phyloP scores from a whole-genome alignment of 169 alveolate genomes.

The Cyclospora cayetanensis region DNA sequence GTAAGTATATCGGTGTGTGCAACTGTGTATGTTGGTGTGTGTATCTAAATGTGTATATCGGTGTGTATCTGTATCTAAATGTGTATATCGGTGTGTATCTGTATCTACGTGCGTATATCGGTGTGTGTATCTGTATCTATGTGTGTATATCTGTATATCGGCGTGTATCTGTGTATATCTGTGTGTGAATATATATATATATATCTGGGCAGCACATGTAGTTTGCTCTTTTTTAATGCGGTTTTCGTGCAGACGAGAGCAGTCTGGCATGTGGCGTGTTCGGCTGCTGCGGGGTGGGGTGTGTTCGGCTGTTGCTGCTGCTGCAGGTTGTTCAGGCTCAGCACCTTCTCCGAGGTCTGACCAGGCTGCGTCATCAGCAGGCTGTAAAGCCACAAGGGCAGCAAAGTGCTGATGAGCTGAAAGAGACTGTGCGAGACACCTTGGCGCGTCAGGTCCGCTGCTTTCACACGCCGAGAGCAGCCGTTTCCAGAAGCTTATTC shows the following conservation, averaged over 20 bases:
- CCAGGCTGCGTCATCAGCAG: neutral
- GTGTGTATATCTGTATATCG: neutral
- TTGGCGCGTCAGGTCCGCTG: neutral
- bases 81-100: neutral
- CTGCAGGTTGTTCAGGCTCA: neutral
- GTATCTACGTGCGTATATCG: neutral
- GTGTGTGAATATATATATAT: neutral
- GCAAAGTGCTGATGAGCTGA: neutral
- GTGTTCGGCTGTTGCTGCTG: conserved; percentile 1
- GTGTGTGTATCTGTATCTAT: neutral
- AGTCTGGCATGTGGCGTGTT: neutral
- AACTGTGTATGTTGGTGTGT: neutral
- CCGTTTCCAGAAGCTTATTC: neutral
- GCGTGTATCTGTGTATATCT: neutral
- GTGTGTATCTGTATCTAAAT: neutral
- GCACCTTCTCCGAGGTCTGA: neutral
- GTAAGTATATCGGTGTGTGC: neutral
- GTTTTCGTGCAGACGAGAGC: too few species aligned
- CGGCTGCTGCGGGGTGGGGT: neutral
- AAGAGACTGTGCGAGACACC: neutral
- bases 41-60: neutral
- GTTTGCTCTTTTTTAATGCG: neutral
- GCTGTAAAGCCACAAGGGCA: neutral
- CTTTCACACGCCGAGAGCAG: neutral
- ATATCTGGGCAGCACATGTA: neutral